Conservation (phyloP, 2,329 filamentous ascomycete genomes). For the Fusarium goolgardi region DNA sequence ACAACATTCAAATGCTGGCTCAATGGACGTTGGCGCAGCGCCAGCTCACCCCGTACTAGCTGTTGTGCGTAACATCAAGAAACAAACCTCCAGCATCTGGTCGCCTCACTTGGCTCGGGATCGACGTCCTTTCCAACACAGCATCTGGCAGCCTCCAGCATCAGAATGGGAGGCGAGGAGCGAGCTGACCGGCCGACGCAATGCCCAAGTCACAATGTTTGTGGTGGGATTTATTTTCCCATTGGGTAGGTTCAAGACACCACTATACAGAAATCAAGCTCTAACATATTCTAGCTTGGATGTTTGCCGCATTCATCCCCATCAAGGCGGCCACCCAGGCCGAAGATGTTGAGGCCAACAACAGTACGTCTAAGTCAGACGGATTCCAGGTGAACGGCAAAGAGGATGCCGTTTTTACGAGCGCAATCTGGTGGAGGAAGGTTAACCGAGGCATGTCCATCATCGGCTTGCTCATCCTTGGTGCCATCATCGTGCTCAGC, state of each 20-base stretch:
- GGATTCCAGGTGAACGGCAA: slow-evolving; percentile 52
- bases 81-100: slow-evolving; percentile 73
- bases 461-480: slow-evolving; percentile 65
- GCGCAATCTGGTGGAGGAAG: slow-evolving; percentile 69
- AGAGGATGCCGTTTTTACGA: slow-evolving; percentile 62
- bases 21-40: slow-evolving; percentile 59
- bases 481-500: slow-evolving; percentile 62
- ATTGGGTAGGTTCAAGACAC: slow-evolving; percentile 64
- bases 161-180: slow-evolving; percentile 72
- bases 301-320: slow-evolving; percentile 79
- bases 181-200: slow-evolving; percentile 72
- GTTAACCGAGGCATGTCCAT: slow-evolving; percentile 70
- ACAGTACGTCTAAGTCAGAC: slow-evolving; percentile 56
- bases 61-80: slow-evolving; percentile 51
- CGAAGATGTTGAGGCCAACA: slow-evolving; percentile 63
- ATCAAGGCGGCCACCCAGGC: slow-evolving; percentile 69
- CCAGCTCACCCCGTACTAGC: slow-evolving; percentile 47
- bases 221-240: slow-evolving; percentile 82
- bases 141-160: slow-evolving; percentile 79
- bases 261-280: background rate
- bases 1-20: slow-evolving; percentile 44
- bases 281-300: slow-evolving; percentile 71
- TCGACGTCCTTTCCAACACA: slow-evolving; percentile 67
- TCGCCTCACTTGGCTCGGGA: slow-evolving; percentile 78
- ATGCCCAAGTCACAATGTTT: slow-evolving; percentile 80